Evolutionary conservation across 345 rosid genomes (phyloP).

Genomic region (Sisymbrium altissimum): DNA sequence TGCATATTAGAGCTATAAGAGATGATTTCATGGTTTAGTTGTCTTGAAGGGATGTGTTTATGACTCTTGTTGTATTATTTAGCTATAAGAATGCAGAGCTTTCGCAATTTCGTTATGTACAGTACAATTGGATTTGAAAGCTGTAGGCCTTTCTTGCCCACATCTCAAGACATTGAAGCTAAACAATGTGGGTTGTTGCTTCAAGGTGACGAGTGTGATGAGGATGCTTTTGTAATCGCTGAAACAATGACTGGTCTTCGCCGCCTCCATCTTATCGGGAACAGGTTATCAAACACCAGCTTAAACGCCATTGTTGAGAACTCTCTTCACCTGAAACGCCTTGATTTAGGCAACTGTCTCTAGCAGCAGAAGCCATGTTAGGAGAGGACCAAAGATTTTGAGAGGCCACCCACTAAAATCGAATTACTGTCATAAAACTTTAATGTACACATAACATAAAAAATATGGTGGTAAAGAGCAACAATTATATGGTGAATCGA

Average conservation of each 20-base stretch:
- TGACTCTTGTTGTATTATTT: too few relatives aligned
- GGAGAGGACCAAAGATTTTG: background rate
- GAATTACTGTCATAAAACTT: too few relatives aligned
- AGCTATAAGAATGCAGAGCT: too few relatives aligned
- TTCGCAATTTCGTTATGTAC: too few relatives aligned
- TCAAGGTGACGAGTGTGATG: background rate
- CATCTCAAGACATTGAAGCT: slow-evolving; percentile 7
- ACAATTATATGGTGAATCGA: too few relatives aligned
- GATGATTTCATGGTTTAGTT: too few relatives aligned
- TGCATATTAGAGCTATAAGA: too few relatives aligned
- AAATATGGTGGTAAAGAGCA: too few relatives aligned
- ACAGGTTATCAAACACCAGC: background rate
- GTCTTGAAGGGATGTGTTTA: too few relatives aligned
- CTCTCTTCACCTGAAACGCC: background rate
- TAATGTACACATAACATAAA: too few relatives aligned
- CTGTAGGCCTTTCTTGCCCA: background rate
- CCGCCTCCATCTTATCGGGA: background rate
- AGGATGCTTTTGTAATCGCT: background rate
- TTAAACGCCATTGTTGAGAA: background rate
- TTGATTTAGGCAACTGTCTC: background rate
- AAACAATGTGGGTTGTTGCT: background rate
- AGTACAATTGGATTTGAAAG: too few relatives aligned
- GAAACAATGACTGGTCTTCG: background rate
- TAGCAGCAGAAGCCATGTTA: background rate
- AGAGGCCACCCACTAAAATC: too few relatives aligned